Percentiles rank a stretch among this genome's conserved stretches.
phyloP scores from a whole-genome alignment of 2,329 filamentous ascomycete genomes.

The Cordyceps farinosa region DNA sequence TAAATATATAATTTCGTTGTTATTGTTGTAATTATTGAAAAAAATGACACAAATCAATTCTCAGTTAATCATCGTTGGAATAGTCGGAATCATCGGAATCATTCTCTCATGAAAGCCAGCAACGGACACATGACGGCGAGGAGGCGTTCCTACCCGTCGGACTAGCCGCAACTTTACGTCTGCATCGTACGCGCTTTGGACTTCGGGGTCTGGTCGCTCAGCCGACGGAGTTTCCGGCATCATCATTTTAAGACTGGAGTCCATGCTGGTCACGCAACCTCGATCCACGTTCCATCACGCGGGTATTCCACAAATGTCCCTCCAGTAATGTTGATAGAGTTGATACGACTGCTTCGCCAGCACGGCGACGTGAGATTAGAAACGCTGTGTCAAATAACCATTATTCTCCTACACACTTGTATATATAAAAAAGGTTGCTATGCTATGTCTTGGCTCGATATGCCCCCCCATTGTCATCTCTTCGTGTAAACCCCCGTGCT shows the following conservation, averaged over 20 bases:
- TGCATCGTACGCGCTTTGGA: not conserved
- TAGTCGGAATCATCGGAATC: not conserved
- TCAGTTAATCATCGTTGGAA: not conserved
- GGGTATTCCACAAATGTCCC: conserved; percentile 7
- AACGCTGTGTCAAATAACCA: not conserved
- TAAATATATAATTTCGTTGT: no score
- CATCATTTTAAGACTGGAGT: not conserved
- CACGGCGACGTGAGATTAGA: no score
- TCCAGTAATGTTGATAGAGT: not conserved
- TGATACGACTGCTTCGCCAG: no score
- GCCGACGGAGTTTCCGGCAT: not conserved
- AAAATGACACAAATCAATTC: no score
- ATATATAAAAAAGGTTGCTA: not conserved
- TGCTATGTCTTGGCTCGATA: no score
- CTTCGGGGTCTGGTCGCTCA: conserved; percentile 6
- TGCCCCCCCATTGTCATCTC: conserved; percentile 21
- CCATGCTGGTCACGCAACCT: not conserved
- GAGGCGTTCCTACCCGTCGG: not conserved
- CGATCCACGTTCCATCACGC: not conserved
- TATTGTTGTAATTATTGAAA: no score
- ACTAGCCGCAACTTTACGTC: conserved; percentile 4
- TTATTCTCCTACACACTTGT: no score
- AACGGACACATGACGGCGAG: not conserved
- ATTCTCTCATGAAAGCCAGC: not conserved
- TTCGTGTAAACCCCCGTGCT: conserved; percentile 43